Evolutionary conservation across 352 stramenopile species (phyloP), one percentile per base, ranked within the genome.

Genomic region (Hyaloperonospora brassicae): DNA sequence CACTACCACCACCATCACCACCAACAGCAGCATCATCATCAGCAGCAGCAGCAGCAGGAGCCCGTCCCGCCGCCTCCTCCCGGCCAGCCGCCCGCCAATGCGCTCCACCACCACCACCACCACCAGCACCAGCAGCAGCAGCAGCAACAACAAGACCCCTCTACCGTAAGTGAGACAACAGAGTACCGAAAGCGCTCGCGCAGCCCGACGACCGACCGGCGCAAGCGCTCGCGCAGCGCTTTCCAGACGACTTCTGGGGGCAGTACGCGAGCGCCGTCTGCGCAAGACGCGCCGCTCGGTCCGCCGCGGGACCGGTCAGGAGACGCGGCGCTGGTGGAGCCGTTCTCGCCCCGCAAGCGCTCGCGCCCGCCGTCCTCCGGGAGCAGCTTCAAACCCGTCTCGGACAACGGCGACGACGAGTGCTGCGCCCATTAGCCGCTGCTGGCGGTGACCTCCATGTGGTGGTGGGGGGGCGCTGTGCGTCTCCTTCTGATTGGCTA

Each of bases 221-320:
- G 47, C 51, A 68, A 72, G 40, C 64, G 64, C 46, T 68, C 64
- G 17, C 64, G 47, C 21, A 72, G 64, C 36, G 64, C 64, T 1
- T 68, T 66, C 52, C 59, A 65, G 27, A 12, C 30, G 25, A 17
- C 17, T 17, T 22, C 47, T 0, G 63, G 68, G 14, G 34, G 17
- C 30, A 50, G 51, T 25, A 30, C 61, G 5, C 47, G 42, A 43
- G 53, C 62, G 1, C 55, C 51, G 10, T 51, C 62, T 35, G 47
- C 59, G 6, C 66, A 55, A 10, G 50, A 66, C 24, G 65, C 68
- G 39, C 68, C 65, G 3, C 68, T 66, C 42, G 65, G 30, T 50
- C 49, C 25, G 23, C 56, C 36, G 11, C 21, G 4, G 13, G 53
- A 68, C 31, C 25, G 42, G n/a, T 4, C 11, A 3, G 56, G 70